Conservation (phyloP, 2,329 filamentous ascomycete species). For the Aspergillus awamori region DNA sequence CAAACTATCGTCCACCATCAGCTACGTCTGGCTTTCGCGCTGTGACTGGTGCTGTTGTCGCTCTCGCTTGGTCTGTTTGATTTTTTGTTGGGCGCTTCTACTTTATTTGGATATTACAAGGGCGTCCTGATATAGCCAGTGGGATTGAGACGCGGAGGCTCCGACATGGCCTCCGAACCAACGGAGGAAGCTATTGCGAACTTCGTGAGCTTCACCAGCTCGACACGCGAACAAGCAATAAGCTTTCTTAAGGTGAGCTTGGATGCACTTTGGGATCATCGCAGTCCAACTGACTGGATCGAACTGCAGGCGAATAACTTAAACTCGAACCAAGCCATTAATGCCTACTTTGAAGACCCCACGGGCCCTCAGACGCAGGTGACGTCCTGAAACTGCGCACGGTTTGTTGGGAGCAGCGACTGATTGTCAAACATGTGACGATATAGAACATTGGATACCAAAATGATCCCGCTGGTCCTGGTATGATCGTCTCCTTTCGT, state of each 20-base stretch:
- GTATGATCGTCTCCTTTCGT: conserved; percentile 24
- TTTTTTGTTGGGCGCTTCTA: not conserved
- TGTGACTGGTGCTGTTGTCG: not conserved
- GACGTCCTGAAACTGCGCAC: conserved; percentile 9
- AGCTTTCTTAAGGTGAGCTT: conserved; percentile 43
- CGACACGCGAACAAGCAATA: conserved; percentile 44
- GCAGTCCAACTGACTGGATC: conserved; percentile 15
- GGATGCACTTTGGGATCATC: not conserved
- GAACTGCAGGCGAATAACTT: conserved; percentile 47
- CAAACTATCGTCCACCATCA: not conserved
- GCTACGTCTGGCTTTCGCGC: not conserved
- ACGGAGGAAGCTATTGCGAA: conserved; percentile 44
- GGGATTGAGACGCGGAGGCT: not conserved
- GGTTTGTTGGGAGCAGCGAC: conserved; percentile 1
- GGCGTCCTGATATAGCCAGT: not conserved
- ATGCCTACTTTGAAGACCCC: conserved; percentile 53
- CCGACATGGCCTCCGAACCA: conserved; percentile 41
- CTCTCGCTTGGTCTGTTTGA: not conserved
- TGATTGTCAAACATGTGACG: conserved; percentile 14
- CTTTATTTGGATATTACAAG: not conserved
- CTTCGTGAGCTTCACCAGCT: conserved; percentile 47
- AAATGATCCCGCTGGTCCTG: conserved; percentile 29
- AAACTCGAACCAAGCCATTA: conserved; percentile 50
- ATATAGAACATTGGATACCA: conserved; percentile 26
- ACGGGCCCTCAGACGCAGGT: conserved; percentile 39